Evolutionary conservation across 2,329 filamentous ascomycete genomes (phyloP), one percentile per base, ranked within the genome.

Genomic region (Pseudofabraea citricarpa): DNA sequence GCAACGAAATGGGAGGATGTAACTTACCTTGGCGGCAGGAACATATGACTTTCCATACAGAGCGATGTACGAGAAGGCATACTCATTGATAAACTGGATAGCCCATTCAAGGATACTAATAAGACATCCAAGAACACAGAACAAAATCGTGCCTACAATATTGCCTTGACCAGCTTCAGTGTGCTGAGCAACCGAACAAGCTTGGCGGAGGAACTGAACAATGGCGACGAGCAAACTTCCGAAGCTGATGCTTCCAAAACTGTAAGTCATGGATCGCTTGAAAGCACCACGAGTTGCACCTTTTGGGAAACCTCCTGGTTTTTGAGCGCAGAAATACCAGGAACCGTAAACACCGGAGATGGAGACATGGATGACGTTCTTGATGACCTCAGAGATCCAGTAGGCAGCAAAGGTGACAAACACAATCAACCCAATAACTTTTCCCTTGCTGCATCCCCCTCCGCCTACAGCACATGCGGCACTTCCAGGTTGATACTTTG

Each of bases 301-400:
- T 50, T 77, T 82, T 22, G 90, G 89, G 57, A 88, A 85, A 33
- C 81, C 77, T 45, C 73, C 67, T 0, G 78, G 66, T 44, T 78
- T 75, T 21, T 75, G 68, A 6, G 72, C 67, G 52, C 79, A 85
- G 62, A 95, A 96, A 69, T 95, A 97, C 91, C 91, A 97, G 1
- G 85, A 85, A 1, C 89, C 90, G 56, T 95, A 96, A 0, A 95
- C 83, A 0, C 91, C 90, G 0, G 89, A 86, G 46, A 95, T 85
- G 19, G 82, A 90, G 2, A 85, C 85, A 61, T 97, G 90, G 36
- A 95, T 87, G 1, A 87, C 90, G 66, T 95, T 95, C 71, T 96
- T 96, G 55, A 96, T 70, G 76, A 86, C 91, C 63, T 97, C 91
- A 2, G 87, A 85, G 51, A 95, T 83, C 91, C 91, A 97, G 68